Percentiles rank a stretch among this genome's conserved stretches.
These are phyloP conservation scores for Diplodia seriata DNA, from an alignment of 2,329 filamentous ascomycete species.

Conservation along the genomic window DNA sequence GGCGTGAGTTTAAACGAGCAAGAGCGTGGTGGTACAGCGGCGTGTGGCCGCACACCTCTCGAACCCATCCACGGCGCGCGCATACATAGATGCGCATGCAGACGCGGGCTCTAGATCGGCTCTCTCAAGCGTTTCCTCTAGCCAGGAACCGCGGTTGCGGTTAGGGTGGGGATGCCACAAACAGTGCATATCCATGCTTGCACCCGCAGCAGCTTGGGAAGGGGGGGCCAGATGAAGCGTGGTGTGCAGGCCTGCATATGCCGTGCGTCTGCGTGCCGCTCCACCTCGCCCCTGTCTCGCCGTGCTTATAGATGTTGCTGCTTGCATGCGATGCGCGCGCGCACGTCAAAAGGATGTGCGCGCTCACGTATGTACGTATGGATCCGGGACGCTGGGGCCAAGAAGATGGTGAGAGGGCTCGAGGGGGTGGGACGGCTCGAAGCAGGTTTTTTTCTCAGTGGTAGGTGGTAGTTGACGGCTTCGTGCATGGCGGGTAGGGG, in stretches of 20 bases:
- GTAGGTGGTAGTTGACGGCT: not conserved
- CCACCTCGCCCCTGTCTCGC: conserved; percentile 2
- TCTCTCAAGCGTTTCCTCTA: not conserved
- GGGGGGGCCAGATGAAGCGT: not conserved
- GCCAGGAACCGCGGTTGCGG: conserved; percentile 11
- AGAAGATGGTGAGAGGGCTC: not conserved
- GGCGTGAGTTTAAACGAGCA: conserved; percentile 1
- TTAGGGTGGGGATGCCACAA: not conserved
- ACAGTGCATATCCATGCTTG: not conserved
- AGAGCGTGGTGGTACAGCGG: not conserved
- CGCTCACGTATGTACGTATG: not conserved
- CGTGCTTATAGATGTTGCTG: not conserved
- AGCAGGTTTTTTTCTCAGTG: not conserved
- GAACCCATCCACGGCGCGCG: not conserved
- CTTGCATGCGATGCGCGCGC: not conserved
- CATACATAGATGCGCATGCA: conserved; percentile 2
- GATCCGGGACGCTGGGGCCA: not conserved
- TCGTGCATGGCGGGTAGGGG: not conserved
- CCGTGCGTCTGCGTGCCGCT: not conserved
- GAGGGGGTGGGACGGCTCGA: not conserved
- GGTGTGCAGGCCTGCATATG: conserved; percentile 8
- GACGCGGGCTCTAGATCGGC: not conserved
- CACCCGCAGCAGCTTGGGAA: not conserved
- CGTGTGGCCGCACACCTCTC: conserved; percentile 1
- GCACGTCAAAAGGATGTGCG: not conserved